These are phyloP conservation scores for Aaosphaeria pasadenensis DNA, from an alignment of 2,329 filamentous ascomycete genomes.

Conservation along the genomic window DNA sequence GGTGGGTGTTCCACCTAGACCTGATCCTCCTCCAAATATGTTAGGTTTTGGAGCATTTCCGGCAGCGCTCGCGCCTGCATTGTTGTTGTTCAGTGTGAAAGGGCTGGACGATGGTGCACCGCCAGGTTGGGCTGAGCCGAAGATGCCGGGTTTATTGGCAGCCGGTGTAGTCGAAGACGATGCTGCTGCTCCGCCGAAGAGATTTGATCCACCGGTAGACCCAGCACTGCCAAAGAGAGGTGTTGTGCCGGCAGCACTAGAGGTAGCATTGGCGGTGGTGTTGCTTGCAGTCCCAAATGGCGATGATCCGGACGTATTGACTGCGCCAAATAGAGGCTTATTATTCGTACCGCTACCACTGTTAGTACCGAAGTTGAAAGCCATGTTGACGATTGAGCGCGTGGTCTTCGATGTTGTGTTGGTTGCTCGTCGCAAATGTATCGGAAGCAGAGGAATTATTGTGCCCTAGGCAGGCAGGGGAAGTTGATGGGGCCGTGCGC, in stretches of 20 bases:
- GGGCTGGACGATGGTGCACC: constrained; percentile 10
- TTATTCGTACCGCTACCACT: neutral
- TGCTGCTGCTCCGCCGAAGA: constrained; percentile 20
- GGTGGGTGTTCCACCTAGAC: constrained; percentile 8
- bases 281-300: constrained; percentile 14
- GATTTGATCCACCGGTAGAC: constrained; percentile 9
- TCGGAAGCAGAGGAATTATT: no score
- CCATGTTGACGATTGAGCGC: neutral
- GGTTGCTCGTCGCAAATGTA: no score
- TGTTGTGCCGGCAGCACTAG: constrained; percentile 16
- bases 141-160: constrained; percentile 25
- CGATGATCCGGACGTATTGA: constrained; percentile 19
- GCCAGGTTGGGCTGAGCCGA: constrained; percentile 24
- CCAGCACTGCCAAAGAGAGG: constrained; percentile 10
- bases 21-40: constrained; percentile 18
- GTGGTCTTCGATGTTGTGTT: no score
- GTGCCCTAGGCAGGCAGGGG: no score
- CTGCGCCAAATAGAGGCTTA: constrained; percentile 7
- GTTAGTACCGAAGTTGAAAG: neutral
- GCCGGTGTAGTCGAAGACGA: constrained; percentile 23
- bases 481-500: no score
- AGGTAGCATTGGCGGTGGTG: constrained; percentile 11
- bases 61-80: constrained; percentile 8
- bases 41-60: constrained; percentile 17
- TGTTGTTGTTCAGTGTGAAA: constrained; percentile 7